Evolutionary conservation across 2,329 filamentous ascomycete species (phyloP), one percentile per base, ranked within the genome.

Genomic region (Aulographum hederae): DNA sequence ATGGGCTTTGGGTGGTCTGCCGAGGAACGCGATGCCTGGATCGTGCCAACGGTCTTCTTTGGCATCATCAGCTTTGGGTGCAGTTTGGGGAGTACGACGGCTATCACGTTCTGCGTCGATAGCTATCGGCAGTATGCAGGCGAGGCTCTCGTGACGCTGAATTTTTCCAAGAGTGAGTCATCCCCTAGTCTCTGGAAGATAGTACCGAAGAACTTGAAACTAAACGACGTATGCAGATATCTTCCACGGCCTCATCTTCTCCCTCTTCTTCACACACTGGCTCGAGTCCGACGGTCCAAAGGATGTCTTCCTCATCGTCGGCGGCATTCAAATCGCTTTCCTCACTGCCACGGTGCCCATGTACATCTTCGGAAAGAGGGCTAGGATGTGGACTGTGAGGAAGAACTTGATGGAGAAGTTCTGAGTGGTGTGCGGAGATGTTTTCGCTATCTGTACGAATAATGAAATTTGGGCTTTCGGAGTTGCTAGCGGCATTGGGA

Each of bases 1-100:
- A 92, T 94, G 73, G 86, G 84, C 2, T 95, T 89, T 46, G 86
- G 86, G n/a, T 95, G 86, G 89, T 84, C 78, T 6, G 81, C 78
- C 0, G 53, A 81, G 38, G 65, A 74, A 34, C 62, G 63, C 16
- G 72, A 94, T 44, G 61, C 66, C 15, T 95, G 80, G 79, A 91
- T 93, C 32, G 80, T 93, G 0, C 89, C 89, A 0, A 94, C 86
- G 0, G 50, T 92, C 3, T 94, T 95, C 57, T 94, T 95, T 41
- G 86, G 86, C 5, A 52, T 94, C 30, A 73, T 93, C 19, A 89
- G 80, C 1, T 94, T 95, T 46, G 89, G 86, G 1, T 94, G 86
- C 54, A 79, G 78, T 3, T 63, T 95, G 2, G 86, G 82, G 1
- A 84, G 77, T 18, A 94, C 86, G 0, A 95, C 85, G 0, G 67